A percentile compares a stretch with the other conserved stretches of the same genome.
phyloP scores from a whole-genome alignment of 1,284 basidiomycete genomes.

The Meira miltonrushii region DNA sequence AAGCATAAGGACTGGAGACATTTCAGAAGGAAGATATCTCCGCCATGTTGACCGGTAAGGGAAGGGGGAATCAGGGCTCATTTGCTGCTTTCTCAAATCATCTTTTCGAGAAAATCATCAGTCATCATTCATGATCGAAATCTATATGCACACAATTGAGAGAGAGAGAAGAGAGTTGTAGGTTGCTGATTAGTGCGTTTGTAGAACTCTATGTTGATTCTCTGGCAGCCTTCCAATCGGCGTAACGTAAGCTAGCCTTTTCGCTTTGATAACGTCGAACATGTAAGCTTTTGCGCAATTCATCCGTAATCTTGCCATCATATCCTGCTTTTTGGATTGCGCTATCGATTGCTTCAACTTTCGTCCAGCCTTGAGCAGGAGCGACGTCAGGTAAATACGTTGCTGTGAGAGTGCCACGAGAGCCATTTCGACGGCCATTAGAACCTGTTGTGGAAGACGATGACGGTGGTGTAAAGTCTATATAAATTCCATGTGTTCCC shows the following conservation, averaged over 20 bases:
- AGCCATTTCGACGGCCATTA: conserved; percentile 7
- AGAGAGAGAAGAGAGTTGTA: too few relatives aligned
- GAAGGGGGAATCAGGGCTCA: too few relatives aligned
- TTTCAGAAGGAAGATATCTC: too few relatives aligned
- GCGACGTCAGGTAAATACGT: conserved; percentile 94
- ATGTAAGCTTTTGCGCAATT: conserved; percentile 69
- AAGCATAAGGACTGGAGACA: too few relatives aligned
- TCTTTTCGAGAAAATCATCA: too few relatives aligned
- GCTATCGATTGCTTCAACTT: conserved; percentile 78
- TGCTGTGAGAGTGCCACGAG: conserved; percentile 64
- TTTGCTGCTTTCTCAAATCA: too few relatives aligned
- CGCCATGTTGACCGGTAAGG: too few relatives aligned
- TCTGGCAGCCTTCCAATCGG: conserved; percentile 59
- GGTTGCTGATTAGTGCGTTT: too few relatives aligned
- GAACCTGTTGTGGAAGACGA: conserved; percentile 55
- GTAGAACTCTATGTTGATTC: too few relatives aligned
- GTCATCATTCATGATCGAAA: too few relatives aligned
- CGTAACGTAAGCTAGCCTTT: conserved; percentile 67
- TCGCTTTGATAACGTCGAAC: conserved; percentile 81
- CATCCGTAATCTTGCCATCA: conserved; percentile 72
- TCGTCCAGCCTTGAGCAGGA: conserved; percentile 86
- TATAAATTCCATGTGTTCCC: conserved; percentile 85
- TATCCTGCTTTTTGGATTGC: conserved; percentile 88
- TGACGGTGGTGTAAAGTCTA: conserved; percentile 73
- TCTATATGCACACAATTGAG: too few relatives aligned